Conservation (phyloP, 2,329 filamentous ascomycete species). For the Exophiala spinifera region DNA sequence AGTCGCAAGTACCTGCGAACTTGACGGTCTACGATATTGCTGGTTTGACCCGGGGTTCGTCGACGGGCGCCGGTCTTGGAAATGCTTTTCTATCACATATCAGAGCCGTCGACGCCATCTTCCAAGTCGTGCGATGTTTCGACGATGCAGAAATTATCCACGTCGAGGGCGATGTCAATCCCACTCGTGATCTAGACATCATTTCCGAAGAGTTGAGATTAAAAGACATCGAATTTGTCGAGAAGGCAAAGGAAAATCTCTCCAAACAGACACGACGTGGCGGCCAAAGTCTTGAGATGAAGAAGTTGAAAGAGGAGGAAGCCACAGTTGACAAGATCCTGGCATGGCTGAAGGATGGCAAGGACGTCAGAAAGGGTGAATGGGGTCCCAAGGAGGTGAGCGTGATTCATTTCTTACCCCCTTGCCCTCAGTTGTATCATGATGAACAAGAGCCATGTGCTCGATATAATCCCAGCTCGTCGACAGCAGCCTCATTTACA, state of each 20-base stretch:
- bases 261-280: slow-evolving; percentile 94
- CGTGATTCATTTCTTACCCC: slow-evolving; percentile 30
- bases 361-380: slow-evolving; percentile 86
- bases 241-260: slow-evolving; percentile 88
- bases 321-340: slow-evolving; percentile 89
- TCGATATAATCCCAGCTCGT: slow-evolving; percentile 99
- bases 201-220: slow-evolving; percentile 87
- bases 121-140: slow-evolving; percentile 94
- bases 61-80: slow-evolving; percentile 93
- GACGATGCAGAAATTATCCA: slow-evolving; percentile 99
- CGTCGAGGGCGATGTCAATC: slow-evolving; percentile 98
- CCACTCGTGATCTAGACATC: slow-evolving; percentile 88
- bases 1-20: slow-evolving; percentile 94
- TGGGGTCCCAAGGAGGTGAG: slow-evolving; percentile 96
- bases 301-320: slow-evolving; percentile 93
- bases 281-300: slow-evolving; percentile 94
- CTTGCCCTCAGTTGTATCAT: slow-evolving; percentile 49
- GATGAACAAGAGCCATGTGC: slow-evolving; percentile 98
- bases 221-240: slow-evolving; percentile 97
- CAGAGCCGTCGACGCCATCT: slow-evolving; percentile 95
- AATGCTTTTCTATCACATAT: slow-evolving; percentile 99
- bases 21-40: slow-evolving; percentile 98
- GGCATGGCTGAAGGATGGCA: slow-evolving; percentile 76
- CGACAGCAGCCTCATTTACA: slow-evolving; percentile 66
- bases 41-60: slow-evolving; percentile 90